Evolutionary conservation across 805 yeast species (phyloP).

Genomic region (Nakazawaea peltata): DNA sequence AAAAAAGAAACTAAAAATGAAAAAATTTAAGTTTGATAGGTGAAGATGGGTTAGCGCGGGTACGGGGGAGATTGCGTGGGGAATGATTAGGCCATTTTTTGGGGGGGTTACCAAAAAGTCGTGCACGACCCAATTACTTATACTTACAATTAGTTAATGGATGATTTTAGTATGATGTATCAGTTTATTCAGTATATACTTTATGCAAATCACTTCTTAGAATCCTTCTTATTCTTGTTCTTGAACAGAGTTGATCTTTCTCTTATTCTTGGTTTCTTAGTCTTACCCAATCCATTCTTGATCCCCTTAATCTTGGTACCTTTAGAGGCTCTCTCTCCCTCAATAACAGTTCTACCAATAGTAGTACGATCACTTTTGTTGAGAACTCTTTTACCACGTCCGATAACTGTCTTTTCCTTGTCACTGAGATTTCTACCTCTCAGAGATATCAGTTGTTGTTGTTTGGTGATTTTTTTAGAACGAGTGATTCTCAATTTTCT

Average conservation of each 20-base stretch:
- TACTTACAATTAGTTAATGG: too few species aligned
- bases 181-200: too few species aligned
- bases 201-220: too few species aligned
- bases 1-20: too few species aligned
- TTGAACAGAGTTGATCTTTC: slow-evolving; percentile 46
- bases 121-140: too few species aligned
- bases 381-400: slow-evolving; percentile 68
- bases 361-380: slow-evolving; percentile 76
- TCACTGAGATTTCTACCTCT: slow-evolving; percentile 36
- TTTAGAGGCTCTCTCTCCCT: slow-evolving; percentile 74
- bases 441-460: slow-evolving; percentile 13
- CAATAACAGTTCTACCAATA: slow-evolving; percentile 51
- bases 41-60: too few species aligned
- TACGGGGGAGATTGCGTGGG: too few species aligned
- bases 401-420: slow-evolving; percentile 66
- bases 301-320: slow-evolving; percentile 55
- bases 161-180: too few species aligned
- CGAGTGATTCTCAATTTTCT: slow-evolving; percentile 74
- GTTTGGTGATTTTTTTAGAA: slow-evolving; percentile 38
- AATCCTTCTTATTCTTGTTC: slow-evolving; percentile 3
- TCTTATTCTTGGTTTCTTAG: slow-evolving; percentile 52
- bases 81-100: too few species aligned
- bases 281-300: slow-evolving; percentile 43
- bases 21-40: too few species aligned
- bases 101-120: too few species aligned